Evolutionary conservation across 768 basidiomycete species (phyloP).

Genomic region (Lentinula sp.): DNA sequence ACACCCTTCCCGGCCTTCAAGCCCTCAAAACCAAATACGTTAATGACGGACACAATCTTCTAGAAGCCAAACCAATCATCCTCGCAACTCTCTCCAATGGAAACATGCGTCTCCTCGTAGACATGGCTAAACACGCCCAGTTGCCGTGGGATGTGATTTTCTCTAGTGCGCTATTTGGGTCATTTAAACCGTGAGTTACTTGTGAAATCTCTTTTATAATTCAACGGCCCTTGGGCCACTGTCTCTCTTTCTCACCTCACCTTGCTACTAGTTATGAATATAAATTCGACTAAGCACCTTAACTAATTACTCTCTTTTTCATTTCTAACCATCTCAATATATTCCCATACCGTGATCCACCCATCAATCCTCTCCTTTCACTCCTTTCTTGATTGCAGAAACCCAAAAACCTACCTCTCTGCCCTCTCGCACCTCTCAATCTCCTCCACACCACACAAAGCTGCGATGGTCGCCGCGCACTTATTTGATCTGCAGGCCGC

Average conservation of each 20-base stretch:
- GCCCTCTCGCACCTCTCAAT: conserved; percentile 44
- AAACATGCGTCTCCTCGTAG: conserved; percentile 51
- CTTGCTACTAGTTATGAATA: too few relatives aligned
- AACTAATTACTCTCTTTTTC: too few relatives aligned
- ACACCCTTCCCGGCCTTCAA: conserved; percentile 41
- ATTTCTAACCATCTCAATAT: too few relatives aligned
- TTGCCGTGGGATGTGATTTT: conserved; percentile 63
- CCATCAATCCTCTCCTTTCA: not conserved
- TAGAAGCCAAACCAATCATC: conserved; percentile 16
- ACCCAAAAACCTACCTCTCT: conserved; percentile 44
- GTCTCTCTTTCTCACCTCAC: not conserved
- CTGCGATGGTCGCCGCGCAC: conserved; percentile 66
- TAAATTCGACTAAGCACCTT: too few relatives aligned
- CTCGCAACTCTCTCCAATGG: conserved; percentile 59
- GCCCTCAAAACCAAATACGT: conserved; percentile 38
- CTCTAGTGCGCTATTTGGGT: conserved; percentile 52
- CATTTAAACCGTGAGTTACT: conserved; percentile 53
- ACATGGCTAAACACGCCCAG: conserved; percentile 58
- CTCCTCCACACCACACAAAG: conserved; percentile 31
- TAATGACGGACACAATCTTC: too few relatives aligned
- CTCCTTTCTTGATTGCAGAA: conserved; percentile 22
- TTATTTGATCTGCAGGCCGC: conserved; percentile 51
- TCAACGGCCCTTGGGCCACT: not conserved
- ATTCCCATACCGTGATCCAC: not conserved
- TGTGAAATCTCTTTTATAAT: not conserved